Evolutionary conservation across 495 filamentous ascomycete species (phyloP).

Genomic region (Cercophora samala): DNA sequence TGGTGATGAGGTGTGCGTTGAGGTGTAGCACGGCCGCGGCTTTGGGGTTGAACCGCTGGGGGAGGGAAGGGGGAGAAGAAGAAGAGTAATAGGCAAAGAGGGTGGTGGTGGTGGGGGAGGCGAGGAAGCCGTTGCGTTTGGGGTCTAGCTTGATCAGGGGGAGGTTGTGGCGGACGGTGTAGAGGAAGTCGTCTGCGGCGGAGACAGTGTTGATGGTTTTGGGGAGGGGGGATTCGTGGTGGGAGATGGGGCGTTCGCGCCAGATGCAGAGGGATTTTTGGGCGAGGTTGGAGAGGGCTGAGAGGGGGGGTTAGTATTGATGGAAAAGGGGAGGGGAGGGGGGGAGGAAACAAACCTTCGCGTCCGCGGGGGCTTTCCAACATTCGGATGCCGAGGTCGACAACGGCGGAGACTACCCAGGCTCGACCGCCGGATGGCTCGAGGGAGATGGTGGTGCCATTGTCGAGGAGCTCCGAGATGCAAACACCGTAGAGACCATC

Average conservation of each 20-base stretch:
- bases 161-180: conserved; percentile 20
- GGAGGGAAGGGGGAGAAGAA: not conserved
- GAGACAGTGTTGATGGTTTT: conserved; percentile 5
- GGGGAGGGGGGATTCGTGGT: conserved; percentile 1
- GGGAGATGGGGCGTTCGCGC: conserved; percentile 16
- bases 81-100: not conserved
- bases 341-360: conserved; percentile 10
- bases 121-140: conserved; percentile 18
- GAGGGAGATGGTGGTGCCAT: conserved; percentile 13
- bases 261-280: conserved; percentile 21
- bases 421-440: conserved; percentile 19
- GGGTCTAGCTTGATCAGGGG: conserved; percentile 23
- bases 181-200: conserved; percentile 22
- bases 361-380: conserved; percentile 21
- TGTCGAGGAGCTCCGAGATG: conserved; percentile 23
- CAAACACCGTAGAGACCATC: conserved; percentile 20
- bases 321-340: too few relatives aligned
- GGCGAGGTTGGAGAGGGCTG: conserved; percentile 23
- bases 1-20: conserved; percentile 22
- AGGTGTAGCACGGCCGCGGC: conserved; percentile 22
- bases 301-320: conserved; percentile 1
- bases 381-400: conserved; percentile 27
- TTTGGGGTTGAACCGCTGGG: conserved; percentile 21
- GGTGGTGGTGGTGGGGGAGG: conserved; percentile 10
- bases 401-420: conserved; percentile 19